Evolutionary conservation across 345 rosid species (phyloP).

Genomic region (Schrenkiella parvula): DNA sequence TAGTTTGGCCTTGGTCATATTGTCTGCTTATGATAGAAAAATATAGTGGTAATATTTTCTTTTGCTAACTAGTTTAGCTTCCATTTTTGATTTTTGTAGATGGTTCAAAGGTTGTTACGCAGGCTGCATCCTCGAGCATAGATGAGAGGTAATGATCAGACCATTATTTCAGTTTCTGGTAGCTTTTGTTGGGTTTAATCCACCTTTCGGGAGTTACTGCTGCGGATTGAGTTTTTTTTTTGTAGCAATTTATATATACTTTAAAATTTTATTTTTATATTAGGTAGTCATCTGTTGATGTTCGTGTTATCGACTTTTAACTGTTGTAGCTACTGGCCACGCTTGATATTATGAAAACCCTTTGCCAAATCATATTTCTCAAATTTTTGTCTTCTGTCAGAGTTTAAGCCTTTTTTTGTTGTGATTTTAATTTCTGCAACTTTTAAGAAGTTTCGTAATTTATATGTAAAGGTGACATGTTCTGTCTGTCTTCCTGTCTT

Average conservation of each 20-base stretch:
- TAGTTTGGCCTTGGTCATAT: neutral
- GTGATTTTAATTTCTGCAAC: neutral
- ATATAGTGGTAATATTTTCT: neutral
- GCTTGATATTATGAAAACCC: slow-evolving; percentile 2
- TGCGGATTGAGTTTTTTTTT: neutral
- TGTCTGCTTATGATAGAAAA: neutral
- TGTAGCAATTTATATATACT: neutral
- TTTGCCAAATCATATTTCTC: neutral
- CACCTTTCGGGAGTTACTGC: neutral
- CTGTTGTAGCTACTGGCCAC: neutral
- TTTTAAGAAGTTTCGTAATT: neutral
- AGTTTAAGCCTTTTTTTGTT: slow-evolving; percentile 1
- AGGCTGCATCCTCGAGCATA: slow-evolving; percentile 40
- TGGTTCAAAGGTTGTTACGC: slow-evolving; percentile 49
- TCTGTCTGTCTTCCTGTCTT: neutral
- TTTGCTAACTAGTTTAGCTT: slow-evolving; percentile 11
- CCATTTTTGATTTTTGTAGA: slow-evolving; percentile 39
- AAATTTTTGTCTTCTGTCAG: neutral
- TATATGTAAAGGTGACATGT: slow-evolving; percentile 1
- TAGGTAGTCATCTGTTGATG: neutral
- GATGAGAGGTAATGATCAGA: slow-evolving; percentile 59
- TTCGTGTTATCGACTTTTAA: neutral
- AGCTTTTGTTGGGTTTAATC: neutral
- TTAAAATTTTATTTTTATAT: neutral
- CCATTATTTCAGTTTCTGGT: slow-evolving; percentile 8